These are phyloP conservation scores for Alternaria alternata DNA, from an alignment of 2,329 filamentous ascomycete species.

Conservation along the genomic window DNA sequence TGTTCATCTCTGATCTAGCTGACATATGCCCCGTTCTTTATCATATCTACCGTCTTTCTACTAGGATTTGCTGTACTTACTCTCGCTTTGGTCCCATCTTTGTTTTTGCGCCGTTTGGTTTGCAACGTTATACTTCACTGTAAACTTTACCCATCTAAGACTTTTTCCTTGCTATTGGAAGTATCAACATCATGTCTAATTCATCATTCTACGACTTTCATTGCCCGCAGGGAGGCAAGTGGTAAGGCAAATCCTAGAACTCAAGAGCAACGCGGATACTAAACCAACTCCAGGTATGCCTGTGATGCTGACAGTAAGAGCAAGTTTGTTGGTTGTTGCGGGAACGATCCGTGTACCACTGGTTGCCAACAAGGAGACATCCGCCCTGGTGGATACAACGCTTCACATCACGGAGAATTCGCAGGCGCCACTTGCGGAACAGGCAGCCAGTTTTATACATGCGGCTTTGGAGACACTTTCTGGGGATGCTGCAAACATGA, in stretches of 20 bases:
- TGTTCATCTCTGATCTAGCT: slow-evolving; percentile 17
- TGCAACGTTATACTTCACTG: not conserved
- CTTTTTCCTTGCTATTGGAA: not conserved
- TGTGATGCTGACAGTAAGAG: slow-evolving; percentile 32
- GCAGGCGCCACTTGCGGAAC: slow-evolving; percentile 44
- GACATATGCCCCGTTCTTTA: slow-evolving; percentile 17
- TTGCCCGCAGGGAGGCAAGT: slow-evolving; percentile 33
- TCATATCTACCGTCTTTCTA: slow-evolving; percentile 8
- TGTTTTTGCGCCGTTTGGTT: slow-evolving; percentile 1
- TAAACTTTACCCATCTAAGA: not conserved
- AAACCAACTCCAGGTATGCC: slow-evolving; percentile 32
- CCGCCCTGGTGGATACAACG: slow-evolving; percentile 44
- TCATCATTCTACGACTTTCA: slow-evolving; percentile 26
- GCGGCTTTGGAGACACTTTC: slow-evolving; percentile 25
- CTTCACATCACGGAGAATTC: slow-evolving; percentile 40
- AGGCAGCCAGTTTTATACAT: slow-evolving; percentile 49
- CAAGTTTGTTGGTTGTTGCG: slow-evolving; percentile 55
- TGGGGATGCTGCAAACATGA: slow-evolving; percentile 40
- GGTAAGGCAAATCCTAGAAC: slow-evolving; percentile 18
- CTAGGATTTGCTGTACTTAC: slow-evolving; percentile 9
- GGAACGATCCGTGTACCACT: slow-evolving; percentile 47
- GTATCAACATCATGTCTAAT: slow-evolving; percentile 10
- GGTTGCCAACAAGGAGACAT: slow-evolving; percentile 49
- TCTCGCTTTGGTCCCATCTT: slow-evolving; percentile 12
- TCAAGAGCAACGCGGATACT: slow-evolving; percentile 1